Evolutionary conservation across 768 basidiomycete species (phyloP), one percentile per base, ranked within the genome.

Genomic region (Lyophyllum shimeji): DNA sequence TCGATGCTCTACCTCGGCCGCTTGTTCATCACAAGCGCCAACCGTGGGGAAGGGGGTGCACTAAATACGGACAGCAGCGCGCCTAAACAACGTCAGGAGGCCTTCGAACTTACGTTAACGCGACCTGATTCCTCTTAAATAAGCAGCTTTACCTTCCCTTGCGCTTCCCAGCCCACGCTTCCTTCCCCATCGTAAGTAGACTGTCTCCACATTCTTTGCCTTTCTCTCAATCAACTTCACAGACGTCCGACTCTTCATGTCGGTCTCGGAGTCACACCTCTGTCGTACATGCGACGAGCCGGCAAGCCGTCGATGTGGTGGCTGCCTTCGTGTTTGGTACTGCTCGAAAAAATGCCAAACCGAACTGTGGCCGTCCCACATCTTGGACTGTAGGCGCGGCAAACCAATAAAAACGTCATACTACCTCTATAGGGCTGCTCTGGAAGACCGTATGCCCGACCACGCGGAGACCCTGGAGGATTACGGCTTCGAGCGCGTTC

Each of bases 401-500:
- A 34, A 59, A 20, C 55, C 63, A 4, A 64, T 74, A 53, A 69
- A 56, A 56, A 71, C 71, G 7, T 69, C 68, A 34, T 63, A 75
- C 52, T 58, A 70, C 52, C 67, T 77, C 29, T 63, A 65, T 0
- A 65, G 62, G 23, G 72, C 72, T 11, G 63, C 60, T 21, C 43
- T 59, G 18, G 7, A 50, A 33, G 56, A 73, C 47, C 31, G 52
- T 7, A 18, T 72, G 8, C 76, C 74, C 4, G 60, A 65, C 6
- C 59, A 76, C 57, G 29, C 50, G 0, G 66, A 71, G 49, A 76
- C 76, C 11, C 52, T 63, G 15, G 25, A 58, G 23, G 74, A 76
- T 51, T 77, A 70, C 52, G 75, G 76, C 1, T 76, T 77, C 45
- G 39, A 51, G 2, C 62, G 62, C 8, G 67, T 65, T 1, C 37